Evolutionary conservation across 2,329 filamentous ascomycete genomes (phyloP).

Genomic region (Sporothrix euskadiensis): DNA sequence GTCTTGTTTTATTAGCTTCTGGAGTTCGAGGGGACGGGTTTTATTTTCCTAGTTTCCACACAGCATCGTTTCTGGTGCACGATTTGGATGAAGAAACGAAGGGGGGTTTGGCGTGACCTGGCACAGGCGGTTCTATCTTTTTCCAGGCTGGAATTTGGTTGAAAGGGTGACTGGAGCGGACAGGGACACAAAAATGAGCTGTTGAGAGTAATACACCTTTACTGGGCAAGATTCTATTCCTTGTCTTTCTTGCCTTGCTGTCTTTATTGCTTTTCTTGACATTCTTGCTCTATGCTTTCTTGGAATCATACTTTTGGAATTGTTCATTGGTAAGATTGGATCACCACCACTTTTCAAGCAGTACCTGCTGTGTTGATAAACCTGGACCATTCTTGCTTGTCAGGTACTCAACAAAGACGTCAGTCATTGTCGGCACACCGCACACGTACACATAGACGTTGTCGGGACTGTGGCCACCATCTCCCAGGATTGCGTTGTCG

Average conservation of each 20-base stretch:
- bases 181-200: conserved; percentile 1
- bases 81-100: conserved; percentile 34
- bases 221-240: background rate
- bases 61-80: conserved; percentile 29
- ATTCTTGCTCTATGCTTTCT: background rate
- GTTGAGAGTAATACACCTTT: conserved; percentile 21
- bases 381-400: conserved; percentile 35
- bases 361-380: conserved; percentile 37
- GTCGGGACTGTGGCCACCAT: background rate
- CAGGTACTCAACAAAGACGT: conserved; percentile 58
- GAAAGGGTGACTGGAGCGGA: conserved; percentile 11
- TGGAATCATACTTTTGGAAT: no score
- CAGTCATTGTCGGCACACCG: conserved; percentile 68
- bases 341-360: conserved; percentile 46
- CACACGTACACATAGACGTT: conserved; percentile 60
- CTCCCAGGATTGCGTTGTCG: conserved; percentile 41
- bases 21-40: conserved; percentile 31
- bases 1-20: conserved; percentile 35
- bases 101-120: conserved; percentile 19
- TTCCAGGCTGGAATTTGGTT: conserved; percentile 11
- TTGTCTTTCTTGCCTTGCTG: background rate
- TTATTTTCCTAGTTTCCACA: conserved; percentile 27
- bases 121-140: conserved; percentile 19
- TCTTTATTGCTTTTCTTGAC: background rate
- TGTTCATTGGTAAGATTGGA: background rate